Evolutionary conservation across 192 early-diverging fungal genomes (phyloP).

Genomic region (Coemansia sp.): DNA sequence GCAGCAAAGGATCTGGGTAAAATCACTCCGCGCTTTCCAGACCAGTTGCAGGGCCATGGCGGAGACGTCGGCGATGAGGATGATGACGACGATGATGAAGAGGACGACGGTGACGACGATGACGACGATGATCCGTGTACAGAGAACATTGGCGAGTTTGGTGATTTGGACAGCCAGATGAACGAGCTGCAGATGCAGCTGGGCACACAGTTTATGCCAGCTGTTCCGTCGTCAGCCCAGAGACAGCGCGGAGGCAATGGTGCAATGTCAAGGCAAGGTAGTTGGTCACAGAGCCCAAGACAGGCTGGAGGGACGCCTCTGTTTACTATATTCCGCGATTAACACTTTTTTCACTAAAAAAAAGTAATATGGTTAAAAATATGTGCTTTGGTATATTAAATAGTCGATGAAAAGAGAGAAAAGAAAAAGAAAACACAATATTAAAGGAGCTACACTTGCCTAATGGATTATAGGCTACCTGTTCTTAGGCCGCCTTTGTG

Average conservation of each 20-base stretch:
- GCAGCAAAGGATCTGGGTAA: slow-evolving; percentile 32
- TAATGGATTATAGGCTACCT: not conserved
- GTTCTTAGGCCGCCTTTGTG: too few species aligned
- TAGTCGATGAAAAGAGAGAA: not conserved
- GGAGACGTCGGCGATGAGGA: not conserved
- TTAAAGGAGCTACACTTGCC: not conserved
- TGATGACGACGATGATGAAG: slow-evolving; percentile 31
- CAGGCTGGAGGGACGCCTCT: not conserved
- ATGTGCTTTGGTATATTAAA: too few species aligned
- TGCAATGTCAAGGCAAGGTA: not conserved
- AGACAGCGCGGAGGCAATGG: not conserved
- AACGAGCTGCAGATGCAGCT: slow-evolving; percentile 40
- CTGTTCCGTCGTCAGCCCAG: not conserved
- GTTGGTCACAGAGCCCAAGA: not conserved
- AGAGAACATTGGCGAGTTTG: slow-evolving; percentile 48
- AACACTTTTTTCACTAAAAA: not conserved
- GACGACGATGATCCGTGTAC: slow-evolving; percentile 41
- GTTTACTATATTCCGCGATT: slow-evolving; percentile 6
- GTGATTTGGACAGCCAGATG: slow-evolving; percentile 36
- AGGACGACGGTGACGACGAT: slow-evolving; percentile 24
- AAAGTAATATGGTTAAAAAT: too few species aligned
- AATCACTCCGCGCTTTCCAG: slow-evolving; percentile 32
- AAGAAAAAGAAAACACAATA: not conserved
- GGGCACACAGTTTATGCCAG: slow-evolving; percentile 3
- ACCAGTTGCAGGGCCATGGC: not conserved